phyloP scores from a whole-genome alignment of 495 filamentous ascomycete species.

The Penicillium riverlandense region DNA sequence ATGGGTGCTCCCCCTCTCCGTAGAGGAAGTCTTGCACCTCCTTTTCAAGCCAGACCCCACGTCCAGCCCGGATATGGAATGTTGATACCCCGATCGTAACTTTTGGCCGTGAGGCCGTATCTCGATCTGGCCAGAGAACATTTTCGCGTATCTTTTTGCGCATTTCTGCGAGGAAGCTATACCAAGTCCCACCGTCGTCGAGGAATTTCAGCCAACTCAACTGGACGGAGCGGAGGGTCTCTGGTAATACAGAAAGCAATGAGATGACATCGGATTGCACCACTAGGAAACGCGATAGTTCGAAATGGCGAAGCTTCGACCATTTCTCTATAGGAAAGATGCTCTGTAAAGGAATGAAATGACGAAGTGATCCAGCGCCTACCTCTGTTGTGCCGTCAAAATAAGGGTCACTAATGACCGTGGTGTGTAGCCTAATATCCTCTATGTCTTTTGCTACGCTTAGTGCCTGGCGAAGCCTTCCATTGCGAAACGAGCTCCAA shows the following conservation, averaged over 20 bases:
- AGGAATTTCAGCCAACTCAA: constrained; percentile 10
- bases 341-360: constrained; percentile 6
- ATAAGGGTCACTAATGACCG: not conserved
- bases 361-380: not conserved
- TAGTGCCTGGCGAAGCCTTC: constrained; percentile 4
- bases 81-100: not conserved
- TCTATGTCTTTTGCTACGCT: constrained; percentile 4
- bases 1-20: no score
- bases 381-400: not conserved
- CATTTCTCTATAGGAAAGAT: constrained; percentile 16
- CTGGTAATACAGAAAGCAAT: constrained; percentile 8
- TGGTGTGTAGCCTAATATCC: constrained; percentile 6
- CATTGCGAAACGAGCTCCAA: constrained; percentile 7
- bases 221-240: constrained; percentile 6
- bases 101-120: constrained; percentile 1
- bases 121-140: constrained; percentile 3
- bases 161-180: constrained; percentile 5
- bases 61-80: no score
- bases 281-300: constrained; percentile 15
- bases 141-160: constrained; percentile 5
- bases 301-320: constrained; percentile 17
- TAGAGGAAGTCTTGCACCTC: no score
- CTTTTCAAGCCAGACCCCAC: no score
- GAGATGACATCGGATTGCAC: constrained; percentile 9
- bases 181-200: constrained; percentile 3